A percentile compares a stretch with the other conserved stretches of the same genome.
These are phyloP conservation scores for Dothideomycetes sp. DNA, from an alignment of 2,329 filamentous ascomycete genomes.

Conservation along the genomic window DNA sequence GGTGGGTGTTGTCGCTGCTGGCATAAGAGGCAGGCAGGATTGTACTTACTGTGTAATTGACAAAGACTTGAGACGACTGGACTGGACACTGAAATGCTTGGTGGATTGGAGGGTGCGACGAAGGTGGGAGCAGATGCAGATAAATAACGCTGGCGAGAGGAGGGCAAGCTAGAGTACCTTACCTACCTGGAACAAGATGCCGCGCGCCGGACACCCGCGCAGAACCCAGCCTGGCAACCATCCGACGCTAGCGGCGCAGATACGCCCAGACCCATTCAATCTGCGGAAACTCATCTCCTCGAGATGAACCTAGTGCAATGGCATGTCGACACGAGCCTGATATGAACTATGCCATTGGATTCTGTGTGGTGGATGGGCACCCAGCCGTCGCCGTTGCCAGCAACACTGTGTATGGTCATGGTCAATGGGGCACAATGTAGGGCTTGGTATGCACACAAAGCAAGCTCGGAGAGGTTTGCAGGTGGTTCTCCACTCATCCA, in stretches of 20 bases:
- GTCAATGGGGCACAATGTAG: no score
- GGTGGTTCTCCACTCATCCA: no score
- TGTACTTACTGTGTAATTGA: no score
- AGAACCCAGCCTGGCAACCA: neutral
- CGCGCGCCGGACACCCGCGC: neutral
- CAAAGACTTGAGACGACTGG: no score
- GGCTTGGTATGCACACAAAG: no score
- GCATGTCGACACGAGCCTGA: neutral
- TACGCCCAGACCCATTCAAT: neutral
- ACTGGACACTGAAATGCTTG: neutral
- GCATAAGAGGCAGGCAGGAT: constrained; percentile 2
- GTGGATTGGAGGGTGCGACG: neutral
- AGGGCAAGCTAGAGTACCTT: neutral
- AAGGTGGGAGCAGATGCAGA: neutral
- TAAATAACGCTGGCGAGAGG: neutral
- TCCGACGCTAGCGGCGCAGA: neutral
- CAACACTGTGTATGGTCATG: no score
- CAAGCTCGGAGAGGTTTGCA: no score
- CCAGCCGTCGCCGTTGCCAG: no score
- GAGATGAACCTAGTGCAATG: neutral
- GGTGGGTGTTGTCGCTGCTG: constrained; percentile 4
- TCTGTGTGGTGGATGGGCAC: no score
- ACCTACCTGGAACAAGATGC: no score
- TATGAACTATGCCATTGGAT: no score
- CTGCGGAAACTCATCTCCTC: neutral